Percentiles rank a stretch among this genome's conserved stretches.
These are phyloP conservation scores for Neoboletus magnificus DNA, from an alignment of 768 basidiomycete genomes.

Conservation along the genomic window DNA sequence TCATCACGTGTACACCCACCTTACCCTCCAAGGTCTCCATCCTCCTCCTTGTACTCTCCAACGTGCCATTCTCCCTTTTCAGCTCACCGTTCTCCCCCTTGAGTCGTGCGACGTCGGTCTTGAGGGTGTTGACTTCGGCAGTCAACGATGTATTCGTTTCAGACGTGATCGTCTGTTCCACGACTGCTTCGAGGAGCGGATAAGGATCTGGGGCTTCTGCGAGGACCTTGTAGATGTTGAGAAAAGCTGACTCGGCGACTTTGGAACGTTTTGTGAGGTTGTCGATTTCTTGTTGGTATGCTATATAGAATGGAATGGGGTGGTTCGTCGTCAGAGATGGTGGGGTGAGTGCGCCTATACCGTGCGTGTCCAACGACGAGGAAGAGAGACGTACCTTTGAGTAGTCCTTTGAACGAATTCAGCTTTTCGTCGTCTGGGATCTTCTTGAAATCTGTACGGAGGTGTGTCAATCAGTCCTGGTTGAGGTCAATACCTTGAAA, in stretches of 20 bases:
- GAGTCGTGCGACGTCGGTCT: slow-evolving; percentile 67
- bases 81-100: slow-evolving; percentile 83
- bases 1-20: slow-evolving; percentile 39
- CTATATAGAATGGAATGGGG: slow-evolving; percentile 36
- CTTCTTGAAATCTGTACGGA: slow-evolving; percentile 84
- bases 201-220: slow-evolving; percentile 98
- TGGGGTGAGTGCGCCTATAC: no score
- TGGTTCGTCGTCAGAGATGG: not conserved
- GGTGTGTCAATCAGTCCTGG: not conserved
- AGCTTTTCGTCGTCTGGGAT: slow-evolving; percentile 87
- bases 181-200: slow-evolving; percentile 90
- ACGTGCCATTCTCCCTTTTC: slow-evolving; percentile 60
- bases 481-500: not conserved
- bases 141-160: slow-evolving; percentile 21
- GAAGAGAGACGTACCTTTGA: slow-evolving; percentile 60
- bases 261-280: slow-evolving; percentile 91
- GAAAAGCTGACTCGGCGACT: slow-evolving; percentile 88
- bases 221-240: slow-evolving; percentile 94
- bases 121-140: slow-evolving; percentile 74
- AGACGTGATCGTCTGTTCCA: slow-evolving; percentile 92
- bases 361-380: not conserved
- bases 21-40: slow-evolving; percentile 81
- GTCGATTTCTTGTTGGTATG: slow-evolving; percentile 97
- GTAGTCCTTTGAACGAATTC: slow-evolving; percentile 80
- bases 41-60: slow-evolving; percentile 72